These are phyloP conservation scores for Chaetomium sp. DNA, from an alignment of 2,329 filamentous ascomycete genomes.

Conservation along the genomic window DNA sequence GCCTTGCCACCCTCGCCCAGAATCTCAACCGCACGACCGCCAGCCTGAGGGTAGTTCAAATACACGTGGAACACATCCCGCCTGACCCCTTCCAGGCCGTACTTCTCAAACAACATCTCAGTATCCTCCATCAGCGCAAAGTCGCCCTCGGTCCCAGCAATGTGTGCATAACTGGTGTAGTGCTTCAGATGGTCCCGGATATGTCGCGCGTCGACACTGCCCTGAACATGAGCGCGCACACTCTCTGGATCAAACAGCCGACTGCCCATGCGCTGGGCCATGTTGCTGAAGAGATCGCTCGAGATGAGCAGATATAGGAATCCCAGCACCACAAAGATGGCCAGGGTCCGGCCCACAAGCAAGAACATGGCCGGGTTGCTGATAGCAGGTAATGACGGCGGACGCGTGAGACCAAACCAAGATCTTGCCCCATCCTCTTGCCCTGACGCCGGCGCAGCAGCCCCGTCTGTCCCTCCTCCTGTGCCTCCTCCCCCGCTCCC, in stretches of 20 bases:
- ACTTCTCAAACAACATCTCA: conserved; percentile 65
- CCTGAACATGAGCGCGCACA: conserved; percentile 68
- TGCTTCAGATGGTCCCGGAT: conserved; percentile 70
- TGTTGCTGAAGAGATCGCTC: conserved; percentile 70
- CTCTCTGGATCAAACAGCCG: conserved; percentile 79
- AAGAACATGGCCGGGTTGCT: conserved; percentile 39
- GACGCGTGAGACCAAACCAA: not conserved
- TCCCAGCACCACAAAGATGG: conserved; percentile 65
- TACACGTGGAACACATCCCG: conserved; percentile 83
- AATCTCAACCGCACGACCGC: conserved; percentile 75
- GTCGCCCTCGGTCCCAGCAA: conserved; percentile 92
- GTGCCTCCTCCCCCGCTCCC: conserved; percentile 31
- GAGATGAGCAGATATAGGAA: conserved; percentile 81
- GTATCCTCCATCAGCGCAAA: conserved; percentile 81
- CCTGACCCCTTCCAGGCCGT: conserved; percentile 66
- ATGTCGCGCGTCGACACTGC: conserved; percentile 60
- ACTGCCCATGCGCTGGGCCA: conserved; percentile 55
- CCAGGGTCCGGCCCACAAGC: conserved; percentile 66
- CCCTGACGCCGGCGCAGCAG: not conserved
- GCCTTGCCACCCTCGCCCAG: conserved; percentile 58
- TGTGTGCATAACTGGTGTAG: conserved; percentile 77
- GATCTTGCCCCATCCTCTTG: not conserved
- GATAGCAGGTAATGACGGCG: conserved; percentile 31
- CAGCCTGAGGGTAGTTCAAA: conserved; percentile 77
- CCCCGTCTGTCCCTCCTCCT: conserved; percentile 22